phyloP scores from a whole-genome alignment of 139 green algal species.

The Mychonastes homosphaera region DNA sequence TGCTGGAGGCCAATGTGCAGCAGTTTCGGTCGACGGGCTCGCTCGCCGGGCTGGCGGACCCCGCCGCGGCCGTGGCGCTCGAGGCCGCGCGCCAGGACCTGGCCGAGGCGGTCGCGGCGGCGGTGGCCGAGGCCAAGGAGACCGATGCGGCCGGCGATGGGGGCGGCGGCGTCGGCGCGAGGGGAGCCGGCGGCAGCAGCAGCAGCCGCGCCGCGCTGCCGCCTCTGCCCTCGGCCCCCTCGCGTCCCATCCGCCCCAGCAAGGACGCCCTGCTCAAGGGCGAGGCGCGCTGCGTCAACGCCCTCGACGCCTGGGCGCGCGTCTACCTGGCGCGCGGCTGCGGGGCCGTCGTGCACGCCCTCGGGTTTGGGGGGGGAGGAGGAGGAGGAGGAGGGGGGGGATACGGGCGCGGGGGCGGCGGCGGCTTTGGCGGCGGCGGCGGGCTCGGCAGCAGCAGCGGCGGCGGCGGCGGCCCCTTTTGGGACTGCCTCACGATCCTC shows the following conservation, averaged over 20 bases:
- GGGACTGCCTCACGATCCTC: slow-evolving; percentile 47
- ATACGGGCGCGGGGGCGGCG: too few species aligned
- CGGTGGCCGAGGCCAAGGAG: too few species aligned
- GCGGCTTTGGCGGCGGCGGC: too few species aligned
- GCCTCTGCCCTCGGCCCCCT: slow-evolving; percentile 8
- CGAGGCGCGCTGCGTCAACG: slow-evolving; percentile 15
- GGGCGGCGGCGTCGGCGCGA: too few species aligned
- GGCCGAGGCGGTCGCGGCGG: too few species aligned
- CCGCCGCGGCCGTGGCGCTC: too few species aligned
- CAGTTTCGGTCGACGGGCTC: slow-evolving; percentile 27
- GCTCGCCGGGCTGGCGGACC: too few species aligned
- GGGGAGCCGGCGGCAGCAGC: too few species aligned
- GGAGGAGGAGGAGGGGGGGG: too few species aligned
- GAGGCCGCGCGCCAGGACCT: too few species aligned
- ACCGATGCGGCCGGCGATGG: too few species aligned
- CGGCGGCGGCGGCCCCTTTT: slow-evolving; percentile 38
- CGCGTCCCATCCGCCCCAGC: slow-evolving; percentile 4
- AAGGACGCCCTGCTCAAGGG: slow-evolving; percentile 16
- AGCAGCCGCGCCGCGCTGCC: too few species aligned
- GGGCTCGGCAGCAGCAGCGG: slow-evolving; percentile 22
- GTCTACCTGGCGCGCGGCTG: slow-evolving; percentile 63
- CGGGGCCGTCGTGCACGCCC: slow-evolving; percentile 49
- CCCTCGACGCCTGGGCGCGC: slow-evolving; percentile 46
- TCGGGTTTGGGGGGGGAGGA: slow-evolving; percentile 30
- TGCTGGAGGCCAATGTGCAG: slow-evolving; percentile 32